Conservation (phyloP, 345 rosid genomes). For the Sonneratia alba region DNA sequence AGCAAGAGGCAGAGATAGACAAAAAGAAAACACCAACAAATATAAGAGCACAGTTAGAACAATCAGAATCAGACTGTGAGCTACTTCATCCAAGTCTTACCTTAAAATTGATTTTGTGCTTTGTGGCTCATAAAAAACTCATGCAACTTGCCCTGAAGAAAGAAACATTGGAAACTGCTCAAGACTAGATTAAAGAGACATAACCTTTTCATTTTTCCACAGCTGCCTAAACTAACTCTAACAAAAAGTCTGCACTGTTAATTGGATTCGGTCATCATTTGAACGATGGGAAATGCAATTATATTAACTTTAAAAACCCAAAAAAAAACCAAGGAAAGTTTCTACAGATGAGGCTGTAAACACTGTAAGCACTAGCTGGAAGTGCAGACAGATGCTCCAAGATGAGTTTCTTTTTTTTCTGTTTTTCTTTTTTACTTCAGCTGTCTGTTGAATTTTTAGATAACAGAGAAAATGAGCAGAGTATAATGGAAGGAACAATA, state of each 20-base stretch:
- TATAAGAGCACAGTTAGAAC: not conserved
- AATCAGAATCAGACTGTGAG: not conserved
- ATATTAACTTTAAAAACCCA: not conserved
- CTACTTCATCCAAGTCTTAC: not conserved
- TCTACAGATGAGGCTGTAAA: too few relatives aligned
- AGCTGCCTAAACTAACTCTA: conserved; percentile 28
- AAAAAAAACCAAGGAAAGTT: not conserved
- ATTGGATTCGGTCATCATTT: not conserved
- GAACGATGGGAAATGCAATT: not conserved
- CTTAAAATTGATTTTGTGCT: not conserved
- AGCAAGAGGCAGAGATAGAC: not conserved
- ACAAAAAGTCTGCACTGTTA: not conserved
- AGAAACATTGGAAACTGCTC: not conserved
- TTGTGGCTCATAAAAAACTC: not conserved
- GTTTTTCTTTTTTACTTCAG: too few relatives aligned
- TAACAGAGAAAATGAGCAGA: too few relatives aligned
- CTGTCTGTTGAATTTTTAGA: too few relatives aligned
- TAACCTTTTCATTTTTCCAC: conserved; percentile 14
- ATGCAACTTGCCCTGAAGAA: not conserved
- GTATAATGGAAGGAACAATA: not conserved
- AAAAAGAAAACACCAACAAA: not conserved
- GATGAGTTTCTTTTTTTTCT: too few relatives aligned
- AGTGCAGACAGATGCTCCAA: not conserved
- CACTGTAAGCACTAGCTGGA: not conserved
- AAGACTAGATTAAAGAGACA: not conserved